Evolutionary conservation across 805 yeast species (phyloP).

Genomic region (Cyberlindnera mrakii): DNA sequence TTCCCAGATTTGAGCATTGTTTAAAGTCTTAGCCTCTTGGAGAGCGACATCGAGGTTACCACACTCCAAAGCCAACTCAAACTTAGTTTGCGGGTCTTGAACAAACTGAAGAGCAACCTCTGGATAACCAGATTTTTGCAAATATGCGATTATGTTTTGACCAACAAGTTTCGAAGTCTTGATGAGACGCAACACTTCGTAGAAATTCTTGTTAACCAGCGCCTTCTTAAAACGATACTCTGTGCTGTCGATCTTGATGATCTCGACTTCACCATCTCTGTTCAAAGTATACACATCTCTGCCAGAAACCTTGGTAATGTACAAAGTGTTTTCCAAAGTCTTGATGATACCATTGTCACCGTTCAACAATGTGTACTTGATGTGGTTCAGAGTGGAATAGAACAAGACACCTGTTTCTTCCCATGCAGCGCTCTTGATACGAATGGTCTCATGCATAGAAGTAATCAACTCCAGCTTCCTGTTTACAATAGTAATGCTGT

Average conservation of each 20-base stretch:
- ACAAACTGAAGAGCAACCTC: conserved; percentile 97
- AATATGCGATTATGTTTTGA: conserved; percentile 90
- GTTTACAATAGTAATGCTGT: conserved; percentile 83
- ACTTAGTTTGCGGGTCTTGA: conserved; percentile 91
- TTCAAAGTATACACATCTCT: conserved; percentile 72
- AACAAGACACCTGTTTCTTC: conserved; percentile 88
- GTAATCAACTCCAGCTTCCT: conserved; percentile 71
- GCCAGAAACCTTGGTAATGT: conserved; percentile 68
- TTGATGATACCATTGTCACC: conserved; percentile 95
- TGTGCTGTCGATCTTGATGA: conserved; percentile 82
- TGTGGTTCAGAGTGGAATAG: conserved; percentile 92
- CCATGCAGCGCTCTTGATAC: conserved; percentile 97
- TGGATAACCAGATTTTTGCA: conserved; percentile 93
- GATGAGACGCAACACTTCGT: conserved; percentile 86
- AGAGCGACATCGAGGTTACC: conserved; percentile 85
- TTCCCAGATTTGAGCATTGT: conserved; percentile 69
- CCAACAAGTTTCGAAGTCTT: conserved; percentile 89
- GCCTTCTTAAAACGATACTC: conserved; percentile 96
- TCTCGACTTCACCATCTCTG: conserved; percentile 80
- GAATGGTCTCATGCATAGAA: conserved; percentile 90
- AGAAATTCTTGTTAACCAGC: conserved; percentile 79
- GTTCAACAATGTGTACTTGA: conserved; percentile 85
- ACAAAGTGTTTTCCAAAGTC: conserved; percentile 84
- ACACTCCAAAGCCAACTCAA: conserved; percentile 92
- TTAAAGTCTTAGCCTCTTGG: conserved; percentile 76